Conservation (phyloP, 169 alveolate genomes). For the Cryptosporidium muris region DNA sequence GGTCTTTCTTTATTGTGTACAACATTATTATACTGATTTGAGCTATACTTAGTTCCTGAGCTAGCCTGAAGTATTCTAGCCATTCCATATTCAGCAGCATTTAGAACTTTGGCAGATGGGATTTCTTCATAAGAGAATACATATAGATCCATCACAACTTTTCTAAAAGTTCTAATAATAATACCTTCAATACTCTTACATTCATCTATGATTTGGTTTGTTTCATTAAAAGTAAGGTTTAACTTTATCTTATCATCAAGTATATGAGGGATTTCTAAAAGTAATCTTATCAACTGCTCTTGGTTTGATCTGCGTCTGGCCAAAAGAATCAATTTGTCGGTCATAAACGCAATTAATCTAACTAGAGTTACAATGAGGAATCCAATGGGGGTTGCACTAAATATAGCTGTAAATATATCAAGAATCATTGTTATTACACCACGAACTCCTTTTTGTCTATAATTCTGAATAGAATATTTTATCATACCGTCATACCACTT, state of each 20-base stretch:
- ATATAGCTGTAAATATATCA: constrained; percentile 56
- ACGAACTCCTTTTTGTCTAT: constrained; percentile 58
- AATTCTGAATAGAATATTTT: constrained; percentile 54
- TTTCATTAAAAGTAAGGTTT: constrained; percentile 4
- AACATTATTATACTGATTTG: no score
- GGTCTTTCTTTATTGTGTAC: no score
- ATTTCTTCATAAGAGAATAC: no score
- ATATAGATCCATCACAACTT: background rate
- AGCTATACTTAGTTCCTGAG: no score
- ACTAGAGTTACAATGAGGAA: constrained; percentile 39
- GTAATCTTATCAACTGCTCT: constrained; percentile 24
- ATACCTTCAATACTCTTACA: constrained; percentile 11
- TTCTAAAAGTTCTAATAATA: background rate
- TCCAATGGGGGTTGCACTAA: constrained; percentile 69
- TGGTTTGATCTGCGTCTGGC: constrained; percentile 63
- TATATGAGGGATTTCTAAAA: constrained; percentile 49
- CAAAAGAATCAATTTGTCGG: constrained; percentile 37
- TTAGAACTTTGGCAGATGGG: no score
- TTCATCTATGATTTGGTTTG: constrained; percentile 4
- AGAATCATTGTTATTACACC: constrained; percentile 68
- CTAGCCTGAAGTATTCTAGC: no score
- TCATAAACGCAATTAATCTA: constrained; percentile 70
- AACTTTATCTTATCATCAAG: constrained; percentile 18
- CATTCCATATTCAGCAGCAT: no score
- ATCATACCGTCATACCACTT: constrained; percentile 63